Evolutionary conservation across 2,329 filamentous ascomycete species (phyloP).

Genomic region (Neonectria ditissima): DNA sequence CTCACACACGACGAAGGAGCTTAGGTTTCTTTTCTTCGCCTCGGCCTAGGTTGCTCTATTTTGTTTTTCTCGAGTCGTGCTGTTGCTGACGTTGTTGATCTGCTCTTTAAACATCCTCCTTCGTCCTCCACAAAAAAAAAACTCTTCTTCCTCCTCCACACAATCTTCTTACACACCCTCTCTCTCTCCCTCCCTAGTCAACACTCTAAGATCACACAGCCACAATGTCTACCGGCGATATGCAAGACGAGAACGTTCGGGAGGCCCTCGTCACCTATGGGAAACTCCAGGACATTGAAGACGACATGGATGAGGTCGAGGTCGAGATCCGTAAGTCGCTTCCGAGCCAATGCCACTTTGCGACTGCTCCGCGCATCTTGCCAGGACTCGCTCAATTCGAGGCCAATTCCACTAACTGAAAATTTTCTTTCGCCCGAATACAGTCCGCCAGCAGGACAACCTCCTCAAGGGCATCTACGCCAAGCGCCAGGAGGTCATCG

Average conservation of each 20-base stretch:
- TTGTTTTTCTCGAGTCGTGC: slow-evolving; percentile 2
- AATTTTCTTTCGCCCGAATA: not conserved
- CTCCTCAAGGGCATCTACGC: slow-evolving; percentile 79
- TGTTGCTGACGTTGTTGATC: slow-evolving; percentile 3
- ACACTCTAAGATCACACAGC: slow-evolving; percentile 16
- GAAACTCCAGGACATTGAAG: slow-evolving; percentile 82
- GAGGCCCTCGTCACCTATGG: slow-evolving; percentile 71
- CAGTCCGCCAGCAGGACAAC: slow-evolving; percentile 79
- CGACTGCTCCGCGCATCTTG: not conserved
- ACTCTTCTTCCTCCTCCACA: slow-evolving; percentile 11
- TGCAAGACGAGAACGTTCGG: slow-evolving; percentile 49
- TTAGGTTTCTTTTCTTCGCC: slow-evolving; percentile 7
- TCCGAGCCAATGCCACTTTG: not conserved
- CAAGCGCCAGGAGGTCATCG: slow-evolving; percentile 77
- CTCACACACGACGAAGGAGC: slow-evolving; percentile 23
- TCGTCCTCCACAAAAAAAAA: slow-evolving; percentile 25
- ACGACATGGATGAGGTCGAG: slow-evolving; percentile 86
- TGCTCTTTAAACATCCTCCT: slow-evolving; percentile 7
- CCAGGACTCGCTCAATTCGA: not conserved
- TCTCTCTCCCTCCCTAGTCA: slow-evolving; percentile 19
- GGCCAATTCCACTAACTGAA: slow-evolving; percentile 4
- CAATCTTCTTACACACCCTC: slow-evolving; percentile 2
- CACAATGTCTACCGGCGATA: slow-evolving; percentile 51
- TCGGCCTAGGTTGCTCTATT: slow-evolving; percentile 8
- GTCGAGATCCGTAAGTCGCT: slow-evolving; percentile 79